Percentiles rank a stretch among this genome's conserved stretches.
Conservation (phyloP, 805 yeast genomes). For the Myxozyma monticola region DNA sequence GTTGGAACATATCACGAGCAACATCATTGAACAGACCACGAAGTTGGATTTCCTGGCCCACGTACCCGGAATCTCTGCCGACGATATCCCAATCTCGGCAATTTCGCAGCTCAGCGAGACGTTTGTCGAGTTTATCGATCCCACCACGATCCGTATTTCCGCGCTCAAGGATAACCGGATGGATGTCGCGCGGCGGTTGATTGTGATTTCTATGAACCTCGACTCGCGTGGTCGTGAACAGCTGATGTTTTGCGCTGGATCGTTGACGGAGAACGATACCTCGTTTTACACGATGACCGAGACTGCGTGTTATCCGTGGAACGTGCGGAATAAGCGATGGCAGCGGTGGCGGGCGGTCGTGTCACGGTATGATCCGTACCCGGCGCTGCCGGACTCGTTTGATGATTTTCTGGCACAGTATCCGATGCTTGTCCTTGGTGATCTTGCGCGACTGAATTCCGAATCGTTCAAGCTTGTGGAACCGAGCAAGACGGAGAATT, state of each 20-base stretch:
- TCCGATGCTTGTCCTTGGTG: constrained; percentile 9
- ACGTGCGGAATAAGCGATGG: constrained; percentile 18
- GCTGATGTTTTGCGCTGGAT: constrained; percentile 3
- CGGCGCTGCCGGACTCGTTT: background rate
- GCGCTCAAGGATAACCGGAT: constrained; percentile 8
- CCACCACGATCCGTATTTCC: constrained; percentile 12
- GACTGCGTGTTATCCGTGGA: constrained; percentile 15
- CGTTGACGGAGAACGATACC: constrained; percentile 4
- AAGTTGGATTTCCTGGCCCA: constrained; percentile 7
- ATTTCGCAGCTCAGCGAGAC: constrained; percentile 18
- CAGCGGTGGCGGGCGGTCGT: constrained; percentile 18
- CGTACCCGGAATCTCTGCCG: background rate
- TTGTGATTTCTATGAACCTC: constrained; percentile 13
- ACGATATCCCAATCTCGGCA: constrained; percentile 12
- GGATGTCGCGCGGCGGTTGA: constrained; percentile 15
- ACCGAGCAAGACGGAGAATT: constrained; percentile 5
- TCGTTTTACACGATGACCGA: constrained; percentile 11
- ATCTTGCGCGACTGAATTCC: background rate
- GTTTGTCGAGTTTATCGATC: constrained; percentile 15
- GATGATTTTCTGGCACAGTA: constrained; percentile 8
- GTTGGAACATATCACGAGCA: constrained; percentile 3
- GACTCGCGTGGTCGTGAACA: constrained; percentile 3
- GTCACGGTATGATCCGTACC: background rate
- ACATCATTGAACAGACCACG: constrained; percentile 4
- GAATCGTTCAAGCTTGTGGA: constrained; percentile 1